These are phyloP conservation scores for Russula foetens DNA, from an alignment of 768 basidiomycete genomes.

Conservation along the genomic window DNA sequence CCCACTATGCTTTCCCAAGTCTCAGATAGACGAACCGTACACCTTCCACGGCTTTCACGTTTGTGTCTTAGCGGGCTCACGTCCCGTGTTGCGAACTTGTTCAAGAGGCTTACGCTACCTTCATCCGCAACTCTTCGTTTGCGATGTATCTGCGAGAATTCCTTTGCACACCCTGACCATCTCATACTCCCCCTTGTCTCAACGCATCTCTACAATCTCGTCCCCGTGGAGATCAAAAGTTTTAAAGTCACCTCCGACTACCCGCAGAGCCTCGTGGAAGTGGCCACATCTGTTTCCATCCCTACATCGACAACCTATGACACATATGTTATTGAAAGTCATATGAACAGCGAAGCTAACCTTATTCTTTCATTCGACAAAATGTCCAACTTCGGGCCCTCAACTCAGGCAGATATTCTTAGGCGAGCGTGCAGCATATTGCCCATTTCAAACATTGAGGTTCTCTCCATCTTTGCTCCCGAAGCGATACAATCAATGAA, in stretches of 20 bases:
- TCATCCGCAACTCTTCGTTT: neutral
- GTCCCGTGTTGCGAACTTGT: neutral
- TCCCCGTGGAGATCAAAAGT: neutral
- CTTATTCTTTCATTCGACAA: neutral
- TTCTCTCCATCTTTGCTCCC: neutral
- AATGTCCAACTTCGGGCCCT: neutral
- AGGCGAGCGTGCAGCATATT: neutral
- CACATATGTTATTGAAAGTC: neutral
- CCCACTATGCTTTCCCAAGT: neutral
- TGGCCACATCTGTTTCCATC: neutral
- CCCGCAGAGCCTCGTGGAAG: neutral
- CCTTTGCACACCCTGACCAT: neutral
- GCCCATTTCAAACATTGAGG: neutral
- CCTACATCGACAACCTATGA: neutral
- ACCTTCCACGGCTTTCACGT: conserved; percentile 1
- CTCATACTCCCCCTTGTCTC: neutral
- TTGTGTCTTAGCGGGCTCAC: neutral
- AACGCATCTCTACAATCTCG: neutral
- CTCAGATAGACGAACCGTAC: neutral
- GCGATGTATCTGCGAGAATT: neutral
- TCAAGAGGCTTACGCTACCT: neutral
- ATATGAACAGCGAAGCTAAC: neutral
- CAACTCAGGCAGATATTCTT: neutral
- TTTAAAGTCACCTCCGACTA: neutral
- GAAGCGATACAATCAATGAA: neutral